Evolutionary conservation across 2,329 filamentous ascomycete species (phyloP).

Genomic region (Xylaria digitata): DNA sequence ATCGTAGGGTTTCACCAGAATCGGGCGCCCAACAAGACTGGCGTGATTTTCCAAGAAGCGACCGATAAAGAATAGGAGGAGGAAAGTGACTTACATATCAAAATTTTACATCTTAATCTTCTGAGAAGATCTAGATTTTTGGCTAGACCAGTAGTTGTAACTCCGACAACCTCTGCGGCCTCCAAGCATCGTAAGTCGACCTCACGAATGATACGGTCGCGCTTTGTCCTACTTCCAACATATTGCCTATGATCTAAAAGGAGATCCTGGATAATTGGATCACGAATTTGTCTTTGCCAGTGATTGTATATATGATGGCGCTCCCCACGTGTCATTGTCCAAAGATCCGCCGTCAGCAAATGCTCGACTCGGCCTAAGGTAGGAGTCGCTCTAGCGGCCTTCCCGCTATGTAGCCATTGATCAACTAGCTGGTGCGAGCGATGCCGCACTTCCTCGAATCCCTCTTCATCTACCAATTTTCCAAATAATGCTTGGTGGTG

Average conservation of each 20-base stretch:
- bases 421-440: conserved; percentile 35
- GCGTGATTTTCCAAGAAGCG: too few relatives aligned
- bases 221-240: conserved; percentile 27
- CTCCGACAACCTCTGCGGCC: conserved; percentile 62
- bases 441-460: conserved; percentile 42
- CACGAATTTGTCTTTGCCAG: conserved; percentile 48
- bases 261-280: conserved; percentile 36
- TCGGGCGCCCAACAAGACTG: not conserved
- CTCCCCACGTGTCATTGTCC: conserved; percentile 42
- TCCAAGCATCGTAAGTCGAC: conserved; percentile 54
- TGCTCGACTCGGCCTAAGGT: conserved; percentile 22
- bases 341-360: conserved; percentile 35
- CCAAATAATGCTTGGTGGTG: conserved; percentile 48
- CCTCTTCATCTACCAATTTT: conserved; percentile 41
- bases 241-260: conserved; percentile 29
- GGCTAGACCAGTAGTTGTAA: conserved; percentile 71
- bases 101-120: conserved; percentile 63
- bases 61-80: not conserved
- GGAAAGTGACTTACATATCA: conserved; percentile 59
- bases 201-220: conserved; percentile 46
- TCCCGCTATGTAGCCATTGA: conserved; percentile 38
- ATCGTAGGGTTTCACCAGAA: not conserved
- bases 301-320: conserved; percentile 44
- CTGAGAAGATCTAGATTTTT: conserved; percentile 61
- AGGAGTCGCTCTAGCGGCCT: conserved; percentile 6